A percentile compares a stretch with the other conserved stretches of the same genome.
Evolutionary conservation across 1,284 basidiomycete genomes (phyloP).

Genomic region (Moniliella sp.): DNA sequence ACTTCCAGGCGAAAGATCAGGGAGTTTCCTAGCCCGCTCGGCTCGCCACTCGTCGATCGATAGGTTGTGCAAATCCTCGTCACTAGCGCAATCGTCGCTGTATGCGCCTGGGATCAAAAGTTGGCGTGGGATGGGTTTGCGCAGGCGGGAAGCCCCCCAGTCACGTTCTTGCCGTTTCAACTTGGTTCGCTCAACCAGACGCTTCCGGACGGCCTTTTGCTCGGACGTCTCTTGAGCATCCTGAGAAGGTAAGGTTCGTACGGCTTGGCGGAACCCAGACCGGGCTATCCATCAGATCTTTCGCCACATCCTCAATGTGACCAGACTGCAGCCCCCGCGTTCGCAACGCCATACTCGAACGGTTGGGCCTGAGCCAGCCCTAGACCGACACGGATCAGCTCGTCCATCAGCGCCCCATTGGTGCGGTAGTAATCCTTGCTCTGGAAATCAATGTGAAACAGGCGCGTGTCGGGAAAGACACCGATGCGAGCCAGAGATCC

Average conservation of each 20-base stretch:
- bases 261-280: slow-evolving; percentile 13
- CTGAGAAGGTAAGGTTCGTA: slow-evolving; percentile 9
- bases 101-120: slow-evolving; percentile 11
- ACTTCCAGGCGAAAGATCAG: too few relatives aligned
- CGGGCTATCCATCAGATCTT: slow-evolving; percentile 17
- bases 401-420: slow-evolving; percentile 13
- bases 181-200: not conserved
- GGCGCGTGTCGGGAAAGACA: slow-evolving; percentile 4
- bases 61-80: slow-evolving; percentile 15
- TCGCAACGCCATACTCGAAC: slow-evolving; percentile 11
- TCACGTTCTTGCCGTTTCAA: slow-evolving; percentile 11
- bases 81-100: slow-evolving; percentile 14
- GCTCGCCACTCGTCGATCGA: slow-evolving; percentile 12
- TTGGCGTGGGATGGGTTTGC: slow-evolving; percentile 12
- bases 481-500: too few relatives aligned
- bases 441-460: slow-evolving; percentile 14
- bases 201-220: not conserved
- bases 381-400: slow-evolving; percentile 8
- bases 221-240: too few relatives aligned
- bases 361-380: slow-evolving; percentile 13
- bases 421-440: slow-evolving; percentile 12
- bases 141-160: slow-evolving; percentile 9
- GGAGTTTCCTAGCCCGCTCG: slow-evolving; percentile 9
- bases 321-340: slow-evolving; percentile 10
- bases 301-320: slow-evolving; percentile 15